Conservation (phyloP, 352 stramenopile species). For the Globisporangium spiculum region DNA sequence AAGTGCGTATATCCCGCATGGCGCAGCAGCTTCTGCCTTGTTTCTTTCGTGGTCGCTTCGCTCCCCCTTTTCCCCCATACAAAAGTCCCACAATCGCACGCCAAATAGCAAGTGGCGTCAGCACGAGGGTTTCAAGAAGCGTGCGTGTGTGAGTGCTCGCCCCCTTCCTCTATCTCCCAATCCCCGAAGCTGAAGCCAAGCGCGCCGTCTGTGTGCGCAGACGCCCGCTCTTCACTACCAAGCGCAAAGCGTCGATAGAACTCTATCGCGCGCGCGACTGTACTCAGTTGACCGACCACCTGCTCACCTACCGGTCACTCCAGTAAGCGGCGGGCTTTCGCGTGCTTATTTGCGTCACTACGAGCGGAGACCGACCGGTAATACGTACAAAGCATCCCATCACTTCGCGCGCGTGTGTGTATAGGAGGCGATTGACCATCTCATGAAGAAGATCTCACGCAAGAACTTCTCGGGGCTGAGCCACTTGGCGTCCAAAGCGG, state of each 20-base stretch:
- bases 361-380: neutral
- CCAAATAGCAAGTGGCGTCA: neutral
- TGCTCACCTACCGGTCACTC: neutral
- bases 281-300: neutral
- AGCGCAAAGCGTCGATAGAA: neutral
- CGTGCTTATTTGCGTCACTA: neutral
- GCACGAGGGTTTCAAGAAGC: slow-evolving; percentile 3
- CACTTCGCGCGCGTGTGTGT: neutral
- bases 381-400: neutral
- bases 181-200: neutral
- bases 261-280: neutral
- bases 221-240: neutral
- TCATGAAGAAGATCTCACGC: slow-evolving; percentile 70
- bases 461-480: slow-evolving; percentile 61
- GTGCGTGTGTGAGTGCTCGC: neutral
- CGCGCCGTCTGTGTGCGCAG: neutral
- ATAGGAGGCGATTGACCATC: neutral
- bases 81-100: neutral
- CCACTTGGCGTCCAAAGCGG: slow-evolving; percentile 38
- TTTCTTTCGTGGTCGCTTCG: slow-evolving; percentile 4
- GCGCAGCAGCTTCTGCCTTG: neutral
- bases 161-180: neutral
- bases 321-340: neutral
- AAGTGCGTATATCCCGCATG: neutral
- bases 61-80: neutral